Evolutionary conservation across 2,329 filamentous ascomycete genomes (phyloP).

Genomic region (Phyllosticta citrichinensis): DNA sequence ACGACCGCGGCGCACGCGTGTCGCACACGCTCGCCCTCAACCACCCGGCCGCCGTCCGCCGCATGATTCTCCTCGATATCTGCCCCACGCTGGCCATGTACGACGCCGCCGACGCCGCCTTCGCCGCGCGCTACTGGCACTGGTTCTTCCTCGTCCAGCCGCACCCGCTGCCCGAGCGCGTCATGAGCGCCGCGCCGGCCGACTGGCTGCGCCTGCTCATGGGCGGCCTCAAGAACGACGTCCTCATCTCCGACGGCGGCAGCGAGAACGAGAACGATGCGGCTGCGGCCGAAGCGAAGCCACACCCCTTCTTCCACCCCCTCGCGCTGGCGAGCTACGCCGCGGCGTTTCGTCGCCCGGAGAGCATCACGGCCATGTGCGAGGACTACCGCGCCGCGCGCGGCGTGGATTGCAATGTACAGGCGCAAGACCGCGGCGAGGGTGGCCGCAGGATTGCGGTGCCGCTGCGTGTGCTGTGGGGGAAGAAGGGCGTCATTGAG

Average conservation of each 20-base stretch:
- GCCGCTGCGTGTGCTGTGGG: constrained; percentile 43
- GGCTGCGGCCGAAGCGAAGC: constrained; percentile 16
- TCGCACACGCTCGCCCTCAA: constrained; percentile 46
- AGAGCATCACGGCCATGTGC: constrained; percentile 40
- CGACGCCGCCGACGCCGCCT: constrained; percentile 30
- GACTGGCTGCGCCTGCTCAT: constrained; percentile 27
- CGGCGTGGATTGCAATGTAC: constrained; percentile 43
- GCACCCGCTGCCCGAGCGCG: constrained; percentile 41
- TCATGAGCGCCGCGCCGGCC: constrained; percentile 35
- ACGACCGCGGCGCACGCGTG: constrained; percentile 49
- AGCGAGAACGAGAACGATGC: neutral
- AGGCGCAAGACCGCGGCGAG: constrained; percentile 34
- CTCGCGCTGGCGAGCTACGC: constrained; percentile 33
- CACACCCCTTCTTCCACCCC: neutral
- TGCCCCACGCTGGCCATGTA: constrained; percentile 48
- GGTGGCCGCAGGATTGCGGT: constrained; percentile 35
- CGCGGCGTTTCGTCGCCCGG: constrained; percentile 31
- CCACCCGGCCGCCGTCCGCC: constrained; percentile 31
- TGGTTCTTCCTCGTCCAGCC: constrained; percentile 51
- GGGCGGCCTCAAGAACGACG: constrained; percentile 18
- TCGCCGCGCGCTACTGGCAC: constrained; percentile 46
- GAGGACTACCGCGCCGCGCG: constrained; percentile 48
- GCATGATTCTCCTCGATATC: constrained; percentile 34
- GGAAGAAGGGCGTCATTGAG: constrained; percentile 33
- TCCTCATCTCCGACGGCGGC: neutral